Evolutionary conservation across 192 early-diverging fungal genomes (phyloP), one percentile per base, ranked within the genome.

Genomic region (Fimicolochytrium jonesii): DNA sequence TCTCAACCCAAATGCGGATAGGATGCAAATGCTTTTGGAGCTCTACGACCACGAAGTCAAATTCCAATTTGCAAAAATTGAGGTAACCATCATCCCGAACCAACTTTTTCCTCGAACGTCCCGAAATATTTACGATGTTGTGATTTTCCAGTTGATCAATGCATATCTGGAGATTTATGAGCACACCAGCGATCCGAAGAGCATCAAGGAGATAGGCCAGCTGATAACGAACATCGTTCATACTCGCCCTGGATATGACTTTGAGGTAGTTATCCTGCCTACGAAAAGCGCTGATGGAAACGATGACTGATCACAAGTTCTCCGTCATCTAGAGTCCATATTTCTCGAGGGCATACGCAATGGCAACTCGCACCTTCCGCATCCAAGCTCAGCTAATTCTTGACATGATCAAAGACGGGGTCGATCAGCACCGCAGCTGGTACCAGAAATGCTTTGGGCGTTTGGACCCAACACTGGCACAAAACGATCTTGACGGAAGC

Each of bases 21-120:
- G 81, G 43, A 44, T 72, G 4, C 81, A 83, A 51, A 22, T 80
- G 17, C 49, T 83, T 41, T 48, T 83, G 43, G 81, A 83, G 42
- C 46, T 77, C 13, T 78, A 74, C 47, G 76, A 79, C 39, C 37
- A 49, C 9, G 72, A 83, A 35, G 69, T 76, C n/a, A 72, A 76
- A 43, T 83, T 65, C 58, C 73, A 78, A 22, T 78, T 64, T 61
- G 72, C 77, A 11, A 83, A 80, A 45, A 73, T 83, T 37, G 69
- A 80, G 61, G 72, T 78, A n/a, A n/a, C n/a, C n/a, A n/a, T n/a
- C n/a, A n/a, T n/a, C n/a, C n/a, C n/a, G 46, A 60, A 49, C 13
- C 6, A 1, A 1, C 29, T 1, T 55, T 26, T 17, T 33, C 33
- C 31, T 32, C 22, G 15, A n/a, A 32, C 53, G 7, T 3, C 1